phyloP scores from a whole-genome alignment of 805 yeast species.

The Phaffomyces thermotolerans region DNA sequence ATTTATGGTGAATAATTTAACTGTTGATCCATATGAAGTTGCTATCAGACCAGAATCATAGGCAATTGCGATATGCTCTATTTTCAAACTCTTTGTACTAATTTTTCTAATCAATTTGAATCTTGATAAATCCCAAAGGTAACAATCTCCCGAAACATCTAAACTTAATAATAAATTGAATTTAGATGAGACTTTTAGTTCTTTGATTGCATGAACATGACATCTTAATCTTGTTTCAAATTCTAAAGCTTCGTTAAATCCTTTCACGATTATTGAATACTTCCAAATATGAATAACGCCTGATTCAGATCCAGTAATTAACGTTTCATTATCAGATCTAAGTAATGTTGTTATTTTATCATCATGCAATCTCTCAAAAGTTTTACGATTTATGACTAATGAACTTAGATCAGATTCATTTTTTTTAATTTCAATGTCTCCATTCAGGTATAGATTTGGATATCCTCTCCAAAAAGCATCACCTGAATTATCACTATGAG shows the following conservation, averaged over 20 bases:
- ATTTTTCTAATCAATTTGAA: conserved; percentile 40
- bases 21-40: conserved; percentile 17
- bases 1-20: conserved; percentile 44
- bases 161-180: conserved; percentile 49
- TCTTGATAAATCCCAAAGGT: conserved; percentile 59
- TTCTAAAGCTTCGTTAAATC: conserved; percentile 26
- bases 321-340: conserved; percentile 19
- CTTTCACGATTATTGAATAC: conserved; percentile 12
- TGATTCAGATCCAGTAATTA: conserved; percentile 38
- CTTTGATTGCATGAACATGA: conserved; percentile 41
- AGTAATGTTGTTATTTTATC: conserved; percentile 24
- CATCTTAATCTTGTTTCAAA: conserved; percentile 47
- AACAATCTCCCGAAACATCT: conserved; percentile 47
- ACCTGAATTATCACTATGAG: conserved; percentile 27
- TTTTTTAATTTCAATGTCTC: conserved; percentile 20
- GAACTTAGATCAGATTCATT: conserved; percentile 18
- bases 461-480: conserved; percentile 44
- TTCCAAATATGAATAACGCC: conserved; percentile 60
- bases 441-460: conserved; percentile 26
- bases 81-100: conserved; percentile 7
- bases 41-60: conserved; percentile 50
- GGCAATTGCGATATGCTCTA: conserved; percentile 37
- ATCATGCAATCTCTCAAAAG: conserved; percentile 27
- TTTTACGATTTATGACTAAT: conserved; percentile 18
- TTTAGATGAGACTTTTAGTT: conserved; percentile 42